These are phyloP conservation scores for Maudiozyma pseudohumilis DNA, from an alignment of 805 yeast genomes.

Conservation along the genomic window DNA sequence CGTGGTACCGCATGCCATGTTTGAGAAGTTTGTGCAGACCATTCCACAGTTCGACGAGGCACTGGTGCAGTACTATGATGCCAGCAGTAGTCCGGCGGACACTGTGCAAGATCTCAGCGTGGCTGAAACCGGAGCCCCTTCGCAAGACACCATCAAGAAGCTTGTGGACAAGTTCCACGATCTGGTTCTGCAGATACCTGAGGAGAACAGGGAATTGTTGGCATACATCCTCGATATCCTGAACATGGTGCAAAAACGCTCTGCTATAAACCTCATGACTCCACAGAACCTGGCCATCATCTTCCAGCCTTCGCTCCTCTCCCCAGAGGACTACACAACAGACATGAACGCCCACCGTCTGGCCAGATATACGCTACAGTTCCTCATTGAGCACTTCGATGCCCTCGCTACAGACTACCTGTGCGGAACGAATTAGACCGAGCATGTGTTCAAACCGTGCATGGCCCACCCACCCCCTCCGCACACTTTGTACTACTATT, in stretches of 20 bases:
- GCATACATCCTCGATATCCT: slow-evolving; percentile 79
- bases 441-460: too few species aligned
- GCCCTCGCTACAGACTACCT: slow-evolving; percentile 35
- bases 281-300: slow-evolving; percentile 87
- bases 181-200: slow-evolving; percentile 38
- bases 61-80: too few species aligned
- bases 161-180: neutral
- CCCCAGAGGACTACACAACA: slow-evolving; percentile 85
- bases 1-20: slow-evolving; percentile 63
- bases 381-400: slow-evolving; percentile 69
- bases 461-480: too few species aligned
- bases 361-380: slow-evolving; percentile 75
- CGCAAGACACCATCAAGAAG: neutral
- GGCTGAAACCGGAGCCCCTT: too few species aligned
- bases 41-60: too few species aligned
- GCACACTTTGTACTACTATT: too few species aligned
- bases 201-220: slow-evolving; percentile 62
- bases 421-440: too few species aligned
- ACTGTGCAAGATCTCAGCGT: too few species aligned
- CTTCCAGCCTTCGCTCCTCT: slow-evolving; percentile 86
- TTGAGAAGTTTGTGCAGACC: slow-evolving; percentile 72
- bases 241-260: slow-evolving; percentile 66
- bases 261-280: slow-evolving; percentile 75
- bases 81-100: too few species aligned
- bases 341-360: slow-evolving; percentile 79